Base-by-base conservation (phyloP, 2,329 filamentous ascomycete genomes). In the Coniochaeta sp. region DNA sequence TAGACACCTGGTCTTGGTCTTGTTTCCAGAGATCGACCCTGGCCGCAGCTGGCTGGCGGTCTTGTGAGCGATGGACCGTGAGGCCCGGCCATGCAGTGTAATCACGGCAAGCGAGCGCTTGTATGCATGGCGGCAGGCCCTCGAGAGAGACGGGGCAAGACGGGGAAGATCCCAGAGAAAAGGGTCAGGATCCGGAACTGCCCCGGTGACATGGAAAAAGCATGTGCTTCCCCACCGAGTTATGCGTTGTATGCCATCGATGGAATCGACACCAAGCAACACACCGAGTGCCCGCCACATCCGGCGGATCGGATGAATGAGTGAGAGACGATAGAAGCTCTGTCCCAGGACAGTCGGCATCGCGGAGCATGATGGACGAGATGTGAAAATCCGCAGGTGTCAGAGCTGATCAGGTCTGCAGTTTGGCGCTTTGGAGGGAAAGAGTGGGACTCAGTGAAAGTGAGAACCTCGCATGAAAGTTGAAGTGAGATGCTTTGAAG, bases 31-130 rank as follows among this genome's bases (percentile, higher is more conserved):
- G 22, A 6, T 26, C 22, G 22, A 30, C 26, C 22, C 42, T 46
- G 42, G 42, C 42, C 42, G 42, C 42, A 46, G 42, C 42, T 46
- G 9, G 30, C 26, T 16, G 42, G 42, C 22, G 42, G 42, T 46
- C 42, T 28, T 46, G 42, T 46, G 42, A 46, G 42, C 24, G 42
- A 46, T 27, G 12, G 42, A 46, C 26, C 42, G 42, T 46, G 42
- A 46, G 22, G 40, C 6, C 22, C 24, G 26, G 22, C 13, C 6
- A 46, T 46, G 42, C 42, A 26, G 42, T 46, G 42, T 46, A 46
- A 46, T 27, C 20, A 18, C 42, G 24, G 42, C 24, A 27, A 12
- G 12, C 22, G 9, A 32, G 30, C 9, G 42, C 42, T 14, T 27
- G 26, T 46, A 30, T 30, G 26, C 22, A 46, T 26, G 22, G 26